phyloP scores from a whole-genome alignment of 306 rosid genomes.

The Cicer cuneatum region DNA sequence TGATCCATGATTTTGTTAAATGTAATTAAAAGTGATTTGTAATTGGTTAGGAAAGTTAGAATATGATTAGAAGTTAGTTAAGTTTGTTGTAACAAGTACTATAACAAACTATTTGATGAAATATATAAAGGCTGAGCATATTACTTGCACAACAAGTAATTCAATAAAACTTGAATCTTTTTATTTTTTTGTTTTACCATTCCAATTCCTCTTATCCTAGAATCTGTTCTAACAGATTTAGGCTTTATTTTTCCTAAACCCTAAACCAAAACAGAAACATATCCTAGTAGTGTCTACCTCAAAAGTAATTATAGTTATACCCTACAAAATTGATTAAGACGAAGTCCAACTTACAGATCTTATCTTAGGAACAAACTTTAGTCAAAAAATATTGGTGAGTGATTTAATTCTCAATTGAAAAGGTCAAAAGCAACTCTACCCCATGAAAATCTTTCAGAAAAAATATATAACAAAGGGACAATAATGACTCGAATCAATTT shows the following conservation, averaged over 20 bases:
- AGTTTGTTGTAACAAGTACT: too few relatives aligned
- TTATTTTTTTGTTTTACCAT: too few relatives aligned
- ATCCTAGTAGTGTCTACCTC: background rate
- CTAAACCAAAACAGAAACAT: background rate
- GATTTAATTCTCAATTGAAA: background rate
- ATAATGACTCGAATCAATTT: slow-evolving; percentile 30
- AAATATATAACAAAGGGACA: background rate
- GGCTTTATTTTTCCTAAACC: background rate
- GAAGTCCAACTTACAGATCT: slow-evolving; percentile 6
- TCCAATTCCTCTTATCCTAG: too few relatives aligned
- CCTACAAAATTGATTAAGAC: background rate
- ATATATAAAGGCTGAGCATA: too few relatives aligned
- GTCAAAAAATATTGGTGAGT: background rate
- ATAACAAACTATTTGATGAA: too few relatives aligned
- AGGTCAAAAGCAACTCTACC: slow-evolving; percentile 34
- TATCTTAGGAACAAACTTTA: background rate
- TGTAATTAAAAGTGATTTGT: too few relatives aligned
- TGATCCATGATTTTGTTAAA: background rate
- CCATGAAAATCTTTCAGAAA: slow-evolving; percentile 22
- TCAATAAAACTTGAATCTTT: too few relatives aligned
- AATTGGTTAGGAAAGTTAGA: too few relatives aligned
- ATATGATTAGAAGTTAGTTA: too few relatives aligned
- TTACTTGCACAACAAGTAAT: too few relatives aligned
- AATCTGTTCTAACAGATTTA: too few relatives aligned
- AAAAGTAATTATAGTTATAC: background rate